Conservation (phyloP, 805 yeast species). For the Teunomyces kruisii region DNA sequence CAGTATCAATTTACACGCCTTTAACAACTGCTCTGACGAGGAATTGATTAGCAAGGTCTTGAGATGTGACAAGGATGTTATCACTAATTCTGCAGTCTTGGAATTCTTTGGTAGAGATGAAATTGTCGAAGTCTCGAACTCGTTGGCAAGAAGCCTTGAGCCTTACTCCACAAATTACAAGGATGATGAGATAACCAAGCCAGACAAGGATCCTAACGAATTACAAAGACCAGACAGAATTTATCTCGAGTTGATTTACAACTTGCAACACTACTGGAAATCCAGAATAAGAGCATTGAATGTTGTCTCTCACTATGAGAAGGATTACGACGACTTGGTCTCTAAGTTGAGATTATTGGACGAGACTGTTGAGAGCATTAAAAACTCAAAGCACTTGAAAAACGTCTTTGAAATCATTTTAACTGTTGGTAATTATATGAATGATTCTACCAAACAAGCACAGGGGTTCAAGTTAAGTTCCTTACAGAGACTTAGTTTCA, state of each 20-base stretch:
- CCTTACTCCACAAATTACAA: constrained; percentile 61
- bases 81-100: constrained; percentile 55
- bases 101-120: constrained; percentile 74
- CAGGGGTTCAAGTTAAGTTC: constrained; percentile 71
- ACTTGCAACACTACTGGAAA: constrained; percentile 69
- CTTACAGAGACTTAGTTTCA: constrained; percentile 64
- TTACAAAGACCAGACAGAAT: constrained; percentile 71
- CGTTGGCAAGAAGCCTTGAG: constrained; percentile 53
- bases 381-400: constrained; percentile 52
- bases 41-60: constrained; percentile 56
- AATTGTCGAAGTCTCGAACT: constrained; percentile 56
- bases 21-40: constrained; percentile 50
- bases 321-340: constrained; percentile 63
- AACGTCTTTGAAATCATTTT: constrained; percentile 64
- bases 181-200: constrained; percentile 26
- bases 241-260: constrained; percentile 65
- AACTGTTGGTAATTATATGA: constrained; percentile 79
- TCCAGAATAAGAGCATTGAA: constrained; percentile 65
- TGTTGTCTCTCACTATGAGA: constrained; percentile 55
- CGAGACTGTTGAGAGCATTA: constrained; percentile 54
- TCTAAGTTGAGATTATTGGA: constrained; percentile 57
- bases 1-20: constrained; percentile 73
- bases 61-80: constrained; percentile 56
- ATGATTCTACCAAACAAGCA: constrained; percentile 65
- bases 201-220: constrained; percentile 55